Evolutionary conservation across 495 filamentous ascomycete species (phyloP).

Genomic region (Aspergillus conjunctus): DNA sequence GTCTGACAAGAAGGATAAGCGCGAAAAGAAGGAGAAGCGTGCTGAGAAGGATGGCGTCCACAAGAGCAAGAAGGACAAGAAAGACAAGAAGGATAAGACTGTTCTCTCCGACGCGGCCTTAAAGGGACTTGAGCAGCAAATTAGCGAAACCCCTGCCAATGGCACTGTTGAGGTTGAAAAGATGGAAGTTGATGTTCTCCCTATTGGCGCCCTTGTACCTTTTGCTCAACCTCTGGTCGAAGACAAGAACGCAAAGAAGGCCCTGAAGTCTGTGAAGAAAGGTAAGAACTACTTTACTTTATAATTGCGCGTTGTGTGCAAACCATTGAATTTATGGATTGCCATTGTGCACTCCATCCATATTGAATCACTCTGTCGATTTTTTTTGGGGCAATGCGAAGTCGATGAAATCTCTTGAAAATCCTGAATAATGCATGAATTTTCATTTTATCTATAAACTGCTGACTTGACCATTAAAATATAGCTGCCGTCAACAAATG

Average conservation of each 20-base stretch:
- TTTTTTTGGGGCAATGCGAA: too few relatives aligned
- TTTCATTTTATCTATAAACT: constrained; percentile 9
- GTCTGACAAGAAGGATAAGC: constrained; percentile 68
- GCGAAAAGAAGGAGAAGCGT: constrained; percentile 82
- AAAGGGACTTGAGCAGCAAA: constrained; percentile 54
- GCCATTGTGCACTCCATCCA: too few relatives aligned
- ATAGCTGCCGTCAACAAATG: constrained; percentile 87
- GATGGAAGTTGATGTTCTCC: constrained; percentile 52
- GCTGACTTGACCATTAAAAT: constrained; percentile 25
- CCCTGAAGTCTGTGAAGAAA: constrained; percentile 90
- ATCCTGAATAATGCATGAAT: too few relatives aligned
- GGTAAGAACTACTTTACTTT: constrained; percentile 54
- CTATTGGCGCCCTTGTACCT: constrained; percentile 79
- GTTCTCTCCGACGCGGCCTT: constrained; percentile 60
- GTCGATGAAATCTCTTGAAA: not conserved
- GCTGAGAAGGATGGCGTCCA: constrained; percentile 73
- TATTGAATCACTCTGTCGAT: too few relatives aligned
- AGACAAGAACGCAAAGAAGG: constrained; percentile 90
- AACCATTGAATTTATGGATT: too few relatives aligned
- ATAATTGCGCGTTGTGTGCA: too few relatives aligned
- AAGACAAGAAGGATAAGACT: constrained; percentile 72
- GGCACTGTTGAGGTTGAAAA: constrained; percentile 49
- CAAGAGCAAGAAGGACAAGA: constrained; percentile 65
- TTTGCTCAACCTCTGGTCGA: constrained; percentile 90
- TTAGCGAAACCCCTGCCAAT: constrained; percentile 35